Evolutionary conservation across 2,329 filamentous ascomycete species (phyloP).

Genomic region (Fusarium sp.): DNA sequence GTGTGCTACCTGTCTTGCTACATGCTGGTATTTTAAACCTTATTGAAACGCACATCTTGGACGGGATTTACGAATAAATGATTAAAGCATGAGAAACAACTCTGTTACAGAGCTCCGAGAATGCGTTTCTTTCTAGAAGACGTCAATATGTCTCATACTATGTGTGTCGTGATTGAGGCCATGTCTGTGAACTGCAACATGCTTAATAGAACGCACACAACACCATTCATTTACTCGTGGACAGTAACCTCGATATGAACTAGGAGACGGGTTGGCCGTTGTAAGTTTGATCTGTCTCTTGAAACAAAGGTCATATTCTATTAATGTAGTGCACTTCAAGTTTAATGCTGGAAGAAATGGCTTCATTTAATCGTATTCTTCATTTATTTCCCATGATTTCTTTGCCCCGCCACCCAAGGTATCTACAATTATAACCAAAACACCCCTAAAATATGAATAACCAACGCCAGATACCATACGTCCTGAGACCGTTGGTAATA

Average conservation of each 20-base stretch:
- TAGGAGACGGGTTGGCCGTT: not conserved
- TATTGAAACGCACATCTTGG: not conserved
- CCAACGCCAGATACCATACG: constrained; percentile 18
- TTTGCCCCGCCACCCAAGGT: constrained; percentile 16
- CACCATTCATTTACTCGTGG: not conserved
- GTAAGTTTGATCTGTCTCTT: not conserved
- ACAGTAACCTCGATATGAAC: not conserved
- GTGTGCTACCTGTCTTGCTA: not conserved
- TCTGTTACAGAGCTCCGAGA: not conserved
- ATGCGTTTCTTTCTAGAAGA: not conserved
- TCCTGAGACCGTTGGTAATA: constrained; percentile 11
- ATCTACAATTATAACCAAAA: constrained; percentile 19
- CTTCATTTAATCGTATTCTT: not conserved
- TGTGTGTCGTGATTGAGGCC: not conserved
- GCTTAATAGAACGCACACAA: not conserved
- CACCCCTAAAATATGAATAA: not conserved
- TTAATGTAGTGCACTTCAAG: not conserved
- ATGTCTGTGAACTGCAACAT: not conserved
- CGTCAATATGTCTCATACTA: not conserved
- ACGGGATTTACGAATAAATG: not conserved
- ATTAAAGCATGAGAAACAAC: not conserved
- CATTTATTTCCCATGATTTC: constrained; percentile 37
- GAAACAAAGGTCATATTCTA: not conserved
- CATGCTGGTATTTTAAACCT: not conserved
- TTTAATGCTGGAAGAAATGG: not conserved